Evolutionary conservation across 345 rosid genomes (phyloP).

Genomic region (Lagerstroemia speciosa): DNA sequence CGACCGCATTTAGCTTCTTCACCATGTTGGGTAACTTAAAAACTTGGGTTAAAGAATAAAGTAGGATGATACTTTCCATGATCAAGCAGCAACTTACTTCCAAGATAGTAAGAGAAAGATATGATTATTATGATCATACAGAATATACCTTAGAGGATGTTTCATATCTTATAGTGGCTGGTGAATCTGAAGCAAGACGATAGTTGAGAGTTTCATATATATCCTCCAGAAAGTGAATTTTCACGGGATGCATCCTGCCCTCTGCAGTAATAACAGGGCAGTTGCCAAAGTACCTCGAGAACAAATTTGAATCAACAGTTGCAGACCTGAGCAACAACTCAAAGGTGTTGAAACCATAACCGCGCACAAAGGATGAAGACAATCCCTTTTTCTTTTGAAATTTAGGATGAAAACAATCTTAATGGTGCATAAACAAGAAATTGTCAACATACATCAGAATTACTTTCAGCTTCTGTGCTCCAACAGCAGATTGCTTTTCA

Average conservation of each 20-base stretch:
- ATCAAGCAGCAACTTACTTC: not conserved
- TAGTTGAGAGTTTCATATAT: constrained; percentile 62
- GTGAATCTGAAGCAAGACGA: constrained; percentile 75
- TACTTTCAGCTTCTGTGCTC: constrained; percentile 53
- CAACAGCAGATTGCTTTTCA: constrained; percentile 59
- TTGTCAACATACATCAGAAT: constrained; percentile 64
- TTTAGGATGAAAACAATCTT: no score
- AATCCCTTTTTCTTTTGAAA: no score
- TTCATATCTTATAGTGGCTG: constrained; percentile 56
- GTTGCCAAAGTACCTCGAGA: constrained; percentile 74
- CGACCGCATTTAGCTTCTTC: not conserved
- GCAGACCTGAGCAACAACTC: constrained; percentile 63
- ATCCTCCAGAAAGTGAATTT: constrained; percentile 72
- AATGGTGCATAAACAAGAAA: not conserved
- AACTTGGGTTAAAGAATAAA: not conserved
- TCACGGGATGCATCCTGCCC: constrained; percentile 88
- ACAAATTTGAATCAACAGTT: constrained; percentile 78
- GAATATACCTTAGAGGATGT: constrained; percentile 28
- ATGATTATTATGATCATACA: not conserved
- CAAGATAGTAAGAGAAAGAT: not conserved
- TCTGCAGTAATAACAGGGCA: constrained; percentile 85
- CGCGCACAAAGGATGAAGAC: not conserved
- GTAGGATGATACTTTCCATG: not conserved
- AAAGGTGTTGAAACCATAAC: not conserved
- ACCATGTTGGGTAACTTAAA: not conserved